Conservation (phyloP, 345 rosid species). For the Lepidium sativum region DNA sequence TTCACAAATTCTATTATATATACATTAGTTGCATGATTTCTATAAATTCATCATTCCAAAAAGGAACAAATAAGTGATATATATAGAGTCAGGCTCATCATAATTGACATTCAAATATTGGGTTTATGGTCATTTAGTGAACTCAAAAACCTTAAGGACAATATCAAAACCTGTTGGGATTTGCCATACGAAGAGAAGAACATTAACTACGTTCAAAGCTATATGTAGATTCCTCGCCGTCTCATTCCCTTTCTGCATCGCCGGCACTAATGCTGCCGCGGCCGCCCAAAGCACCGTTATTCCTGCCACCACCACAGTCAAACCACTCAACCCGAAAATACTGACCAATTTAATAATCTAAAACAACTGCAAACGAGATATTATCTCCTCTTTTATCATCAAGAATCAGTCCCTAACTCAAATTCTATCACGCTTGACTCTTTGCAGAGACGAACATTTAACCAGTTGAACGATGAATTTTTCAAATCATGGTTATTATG, state of each 20-base stretch:
- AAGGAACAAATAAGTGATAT: neutral
- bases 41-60: neutral
- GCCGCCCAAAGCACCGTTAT: conserved; percentile 85
- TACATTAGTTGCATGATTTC: neutral
- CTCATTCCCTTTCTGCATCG: conserved; percentile 86
- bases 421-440: too few relatives aligned
- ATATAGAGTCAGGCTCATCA: too few relatives aligned
- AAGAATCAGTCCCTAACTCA: too few relatives aligned
- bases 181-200: conserved; percentile 67
- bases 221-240: conserved; percentile 83
- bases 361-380: too few relatives aligned
- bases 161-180: conserved; percentile 85
- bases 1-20: neutral
- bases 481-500: too few relatives aligned
- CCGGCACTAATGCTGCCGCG: conserved; percentile 78
- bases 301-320: conserved; percentile 28
- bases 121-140: conserved; percentile 71
- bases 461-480: too few relatives aligned
- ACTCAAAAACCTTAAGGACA: conserved; percentile 68
- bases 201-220: conserved; percentile 58
- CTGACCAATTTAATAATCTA: too few relatives aligned
- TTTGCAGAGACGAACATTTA: too few relatives aligned
- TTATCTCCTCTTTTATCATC: too few relatives aligned
- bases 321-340: neutral
- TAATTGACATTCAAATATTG: neutral